A percentile compares a stretch with the other conserved stretches of the same genome.
Conservation (phyloP, 768 basidiomycete genomes). For the Mycena indigotica region DNA sequence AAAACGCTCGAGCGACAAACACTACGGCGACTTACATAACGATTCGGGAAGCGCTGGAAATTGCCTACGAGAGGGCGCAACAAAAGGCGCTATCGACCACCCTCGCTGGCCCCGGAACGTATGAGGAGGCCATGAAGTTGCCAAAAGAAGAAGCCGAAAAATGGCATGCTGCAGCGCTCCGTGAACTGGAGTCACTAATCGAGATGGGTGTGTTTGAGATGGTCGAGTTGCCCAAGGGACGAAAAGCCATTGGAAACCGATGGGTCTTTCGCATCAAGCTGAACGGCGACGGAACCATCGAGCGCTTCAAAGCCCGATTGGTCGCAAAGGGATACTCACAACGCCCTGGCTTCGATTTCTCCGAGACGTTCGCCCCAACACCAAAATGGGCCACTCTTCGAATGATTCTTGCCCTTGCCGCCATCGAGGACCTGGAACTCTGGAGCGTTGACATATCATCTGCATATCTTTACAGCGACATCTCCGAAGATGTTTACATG, state of each 20-base stretch:
- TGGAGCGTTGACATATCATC: conserved; percentile 35
- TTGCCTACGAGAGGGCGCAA: neutral
- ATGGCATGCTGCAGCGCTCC: neutral
- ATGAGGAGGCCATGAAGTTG: neutral
- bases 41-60: neutral
- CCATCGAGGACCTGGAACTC: conserved; percentile 30
- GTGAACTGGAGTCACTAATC: neutral
- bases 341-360: conserved; percentile 27
- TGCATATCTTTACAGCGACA: conserved; percentile 35
- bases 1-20: neutral
- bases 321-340: conserved; percentile 32
- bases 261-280: conserved; percentile 38
- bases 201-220: neutral
- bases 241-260: conserved; percentile 25
- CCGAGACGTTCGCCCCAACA: conserved; percentile 26
- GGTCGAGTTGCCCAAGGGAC: conserved; percentile 16
- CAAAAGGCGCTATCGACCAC: neutral
- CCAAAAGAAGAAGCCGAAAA: neutral
- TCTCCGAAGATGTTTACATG: conserved; percentile 39
- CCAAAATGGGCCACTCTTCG: conserved; percentile 27
- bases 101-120: neutral
- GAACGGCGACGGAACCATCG: conserved; percentile 31
- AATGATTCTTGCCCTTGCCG: conserved; percentile 34
- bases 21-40: neutral
- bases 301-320: conserved; percentile 20